Conservation (phyloP, 2,329 filamentous ascomycete genomes). For the Curvularia eragrostidis region DNA sequence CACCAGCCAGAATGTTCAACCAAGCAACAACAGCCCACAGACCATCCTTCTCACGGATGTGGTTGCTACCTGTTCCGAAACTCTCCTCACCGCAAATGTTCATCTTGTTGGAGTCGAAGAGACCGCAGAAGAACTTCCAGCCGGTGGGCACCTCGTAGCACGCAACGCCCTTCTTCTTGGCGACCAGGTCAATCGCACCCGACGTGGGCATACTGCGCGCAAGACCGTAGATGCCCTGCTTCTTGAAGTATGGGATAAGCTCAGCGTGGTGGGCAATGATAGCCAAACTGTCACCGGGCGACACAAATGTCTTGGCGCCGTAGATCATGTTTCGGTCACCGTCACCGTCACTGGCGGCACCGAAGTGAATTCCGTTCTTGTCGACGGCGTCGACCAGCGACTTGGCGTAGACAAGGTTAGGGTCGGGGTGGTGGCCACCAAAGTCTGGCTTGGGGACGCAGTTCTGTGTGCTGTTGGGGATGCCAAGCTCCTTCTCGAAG, state of each 20-base stretch:
- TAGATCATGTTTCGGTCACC: conserved; percentile 99
- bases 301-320: conserved; percentile 94
- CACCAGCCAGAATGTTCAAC: conserved; percentile 97
- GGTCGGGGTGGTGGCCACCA: conserved; percentile 95
- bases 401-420: conserved; percentile 96
- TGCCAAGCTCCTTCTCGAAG: conserved; percentile 90
- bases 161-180: conserved; percentile 88
- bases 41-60: conserved; percentile 98
- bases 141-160: conserved; percentile 97
- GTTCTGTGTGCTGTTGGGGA: conserved; percentile 85
- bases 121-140: conserved; percentile 99
- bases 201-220: conserved; percentile 98
- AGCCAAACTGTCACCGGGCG: conserved; percentile 93
- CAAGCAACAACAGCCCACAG: conserved; percentile 97
- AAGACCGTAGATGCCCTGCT: conserved; percentile 93
- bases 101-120: conserved; percentile 98
- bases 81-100: conserved; percentile 99
- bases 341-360: conserved; percentile 94
- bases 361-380: conserved; percentile 89
- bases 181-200: conserved; percentile 92
- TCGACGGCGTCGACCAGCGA: conserved; percentile 94
- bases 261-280: conserved; percentile 98
- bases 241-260: conserved; percentile 97
- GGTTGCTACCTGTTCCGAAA: conserved; percentile 97
- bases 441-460: conserved; percentile 93